These are phyloP conservation scores for Tolypocladium ovalisporum DNA, from an alignment of 2,329 filamentous ascomycete genomes.

Conservation along the genomic window DNA sequence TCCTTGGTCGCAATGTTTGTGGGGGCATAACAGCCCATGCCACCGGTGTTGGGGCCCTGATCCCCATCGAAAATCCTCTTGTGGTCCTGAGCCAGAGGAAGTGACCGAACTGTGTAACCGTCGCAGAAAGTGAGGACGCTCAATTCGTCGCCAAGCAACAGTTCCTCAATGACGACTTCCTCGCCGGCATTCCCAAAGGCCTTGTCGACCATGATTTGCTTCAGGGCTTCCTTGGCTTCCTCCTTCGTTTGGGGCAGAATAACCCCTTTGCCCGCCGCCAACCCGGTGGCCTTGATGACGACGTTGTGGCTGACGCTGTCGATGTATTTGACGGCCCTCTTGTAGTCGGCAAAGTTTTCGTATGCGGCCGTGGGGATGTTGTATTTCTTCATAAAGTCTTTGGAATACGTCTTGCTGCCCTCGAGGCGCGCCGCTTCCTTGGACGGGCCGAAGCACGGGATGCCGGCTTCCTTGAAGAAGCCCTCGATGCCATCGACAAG, in stretches of 20 bases:
- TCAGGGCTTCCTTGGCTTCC: constrained; percentile 72
- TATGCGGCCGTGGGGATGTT: constrained; percentile 85
- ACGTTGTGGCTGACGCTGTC: constrained; percentile 60
- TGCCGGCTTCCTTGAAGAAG: constrained; percentile 64
- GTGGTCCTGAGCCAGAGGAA: constrained; percentile 92
- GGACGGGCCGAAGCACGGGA: constrained; percentile 77
- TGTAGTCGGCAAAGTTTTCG: constrained; percentile 75
- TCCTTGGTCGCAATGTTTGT: constrained; percentile 67
- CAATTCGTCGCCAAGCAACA: constrained; percentile 81
- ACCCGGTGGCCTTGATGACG: constrained; percentile 87
- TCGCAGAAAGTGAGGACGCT: constrained; percentile 89
- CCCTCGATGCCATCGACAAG: constrained; percentile 83
- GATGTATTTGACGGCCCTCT: constrained; percentile 62
- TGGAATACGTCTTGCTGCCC: constrained; percentile 93
- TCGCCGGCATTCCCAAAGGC: constrained; percentile 80
- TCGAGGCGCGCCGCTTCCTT: constrained; percentile 81
- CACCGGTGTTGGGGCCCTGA: constrained; percentile 84
- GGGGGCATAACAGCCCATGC: constrained; percentile 96
- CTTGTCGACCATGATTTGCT: constrained; percentile 80
- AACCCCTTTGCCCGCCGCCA: constrained; percentile 93
- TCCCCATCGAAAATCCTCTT: constrained; percentile 91
- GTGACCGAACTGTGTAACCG: constrained; percentile 69
- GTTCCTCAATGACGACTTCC: constrained; percentile 94
- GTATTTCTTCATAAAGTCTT: constrained; percentile 93
- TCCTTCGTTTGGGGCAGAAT: constrained; percentile 74